Conservation (phyloP, 2,329 filamentous ascomycete species). For the Trichocomaceae sp. region DNA sequence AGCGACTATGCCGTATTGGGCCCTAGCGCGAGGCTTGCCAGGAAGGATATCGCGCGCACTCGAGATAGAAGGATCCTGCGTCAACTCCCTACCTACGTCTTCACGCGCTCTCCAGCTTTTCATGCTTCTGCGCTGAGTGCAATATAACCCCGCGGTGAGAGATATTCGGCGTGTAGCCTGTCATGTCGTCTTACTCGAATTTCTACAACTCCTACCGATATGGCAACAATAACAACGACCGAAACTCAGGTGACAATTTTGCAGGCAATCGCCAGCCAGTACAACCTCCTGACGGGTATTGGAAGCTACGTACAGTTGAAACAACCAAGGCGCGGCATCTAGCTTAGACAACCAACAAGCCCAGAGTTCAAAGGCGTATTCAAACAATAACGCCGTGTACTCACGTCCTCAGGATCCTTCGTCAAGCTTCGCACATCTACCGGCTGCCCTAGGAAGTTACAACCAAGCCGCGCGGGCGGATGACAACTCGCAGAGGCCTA, state of each 20-base stretch:
- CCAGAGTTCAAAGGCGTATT: background rate
- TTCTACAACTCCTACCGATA: slow-evolving; percentile 8
- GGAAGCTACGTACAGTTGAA: slow-evolving; percentile 8
- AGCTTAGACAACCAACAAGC: background rate
- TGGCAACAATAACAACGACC: slow-evolving; percentile 4
- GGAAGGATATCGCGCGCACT: background rate
- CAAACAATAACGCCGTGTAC: slow-evolving; percentile 4
- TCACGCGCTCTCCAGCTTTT: background rate
- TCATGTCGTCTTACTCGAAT: slow-evolving; percentile 11
- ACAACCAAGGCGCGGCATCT: slow-evolving; percentile 5
- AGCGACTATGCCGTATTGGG: background rate
- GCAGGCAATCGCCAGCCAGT: slow-evolving; percentile 6
- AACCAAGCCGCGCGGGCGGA: background rate
- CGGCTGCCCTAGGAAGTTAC: slow-evolving; percentile 1
- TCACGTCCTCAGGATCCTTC: slow-evolving; percentile 2
- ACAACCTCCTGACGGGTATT: slow-evolving; percentile 8
- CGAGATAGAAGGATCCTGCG: background rate
- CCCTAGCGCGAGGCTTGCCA: background rate
- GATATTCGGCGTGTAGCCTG: background rate
- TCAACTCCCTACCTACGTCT: background rate
- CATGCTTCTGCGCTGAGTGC: too few species aligned
- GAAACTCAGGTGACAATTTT: background rate
- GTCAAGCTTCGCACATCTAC: slow-evolving; percentile 1
- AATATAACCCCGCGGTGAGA: background rate
- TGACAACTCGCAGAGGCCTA: background rate